Conservation (phyloP, 2,329 filamentous ascomycete species). For the Dendrostoma leiphaemia region DNA sequence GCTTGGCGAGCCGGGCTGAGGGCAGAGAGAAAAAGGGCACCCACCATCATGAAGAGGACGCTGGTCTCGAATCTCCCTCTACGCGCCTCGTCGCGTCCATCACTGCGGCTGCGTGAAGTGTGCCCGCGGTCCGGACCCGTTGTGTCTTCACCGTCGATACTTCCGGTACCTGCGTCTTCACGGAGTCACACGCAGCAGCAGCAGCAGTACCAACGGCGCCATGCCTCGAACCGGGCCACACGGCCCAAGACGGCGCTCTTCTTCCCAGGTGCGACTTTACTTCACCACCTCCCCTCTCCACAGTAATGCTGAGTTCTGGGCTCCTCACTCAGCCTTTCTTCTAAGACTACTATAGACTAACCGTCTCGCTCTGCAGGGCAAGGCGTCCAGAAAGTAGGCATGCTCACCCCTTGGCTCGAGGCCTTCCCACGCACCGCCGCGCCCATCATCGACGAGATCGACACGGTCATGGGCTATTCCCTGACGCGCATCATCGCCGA, state of each 20-base stretch:
- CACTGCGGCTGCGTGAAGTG: background rate
- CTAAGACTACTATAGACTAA: slow-evolving; percentile 3
- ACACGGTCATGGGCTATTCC: slow-evolving; percentile 70
- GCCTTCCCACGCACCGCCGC: slow-evolving; percentile 77
- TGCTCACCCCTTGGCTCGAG: slow-evolving; percentile 82
- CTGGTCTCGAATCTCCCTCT: background rate
- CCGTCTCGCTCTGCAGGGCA: slow-evolving; percentile 56
- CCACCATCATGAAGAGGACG: slow-evolving; percentile 7
- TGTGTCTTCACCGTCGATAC: background rate
- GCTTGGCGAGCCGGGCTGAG: slow-evolving; percentile 7
- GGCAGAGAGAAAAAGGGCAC: background rate
- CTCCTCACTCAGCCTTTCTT: background rate
- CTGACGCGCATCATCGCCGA: slow-evolving; percentile 76
- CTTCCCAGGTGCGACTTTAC: slow-evolving; percentile 50
- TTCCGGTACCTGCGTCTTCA: no score
- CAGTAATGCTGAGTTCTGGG: no score
- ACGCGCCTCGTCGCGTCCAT: background rate
- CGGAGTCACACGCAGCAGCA: background rate
- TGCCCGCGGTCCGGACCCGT: background rate
- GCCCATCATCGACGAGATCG: slow-evolving; percentile 82
- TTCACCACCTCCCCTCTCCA: background rate
- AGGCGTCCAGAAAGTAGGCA: slow-evolving; percentile 85
- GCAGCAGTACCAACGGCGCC: slow-evolving; percentile 7
- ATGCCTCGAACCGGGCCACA: slow-evolving; percentile 10
- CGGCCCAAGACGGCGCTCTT: slow-evolving; percentile 54